Conservation (phyloP, 2,329 filamentous ascomycete genomes). For the Cryphonectria radicalis region DNA sequence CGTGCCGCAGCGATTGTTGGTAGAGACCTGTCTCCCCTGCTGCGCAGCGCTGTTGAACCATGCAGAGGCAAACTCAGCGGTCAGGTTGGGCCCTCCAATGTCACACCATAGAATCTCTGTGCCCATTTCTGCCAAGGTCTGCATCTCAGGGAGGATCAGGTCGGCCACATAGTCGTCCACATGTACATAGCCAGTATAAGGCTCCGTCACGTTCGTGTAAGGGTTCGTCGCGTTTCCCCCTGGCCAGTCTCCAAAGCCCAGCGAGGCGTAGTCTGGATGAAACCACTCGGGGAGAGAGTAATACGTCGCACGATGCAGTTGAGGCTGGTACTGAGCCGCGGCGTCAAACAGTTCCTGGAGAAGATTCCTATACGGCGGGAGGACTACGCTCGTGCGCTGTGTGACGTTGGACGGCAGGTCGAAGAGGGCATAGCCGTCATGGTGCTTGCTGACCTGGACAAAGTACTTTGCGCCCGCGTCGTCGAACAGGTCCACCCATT, state of each 20-base stretch:
- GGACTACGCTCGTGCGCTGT: constrained; percentile 45
- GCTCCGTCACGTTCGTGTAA: constrained; percentile 46
- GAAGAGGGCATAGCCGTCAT: constrained; percentile 52
- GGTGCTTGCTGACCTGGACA: constrained; percentile 49
- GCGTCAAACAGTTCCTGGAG: constrained; percentile 49
- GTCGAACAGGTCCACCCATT: constrained; percentile 44
- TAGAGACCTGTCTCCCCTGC: constrained; percentile 25
- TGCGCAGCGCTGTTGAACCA: constrained; percentile 47
- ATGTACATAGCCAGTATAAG: constrained; percentile 49
- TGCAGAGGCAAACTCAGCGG: constrained; percentile 44
- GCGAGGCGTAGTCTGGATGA: constrained; percentile 45
- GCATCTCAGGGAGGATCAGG: constrained; percentile 49
- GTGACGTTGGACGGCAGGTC: constrained; percentile 46
- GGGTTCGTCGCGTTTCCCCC: constrained; percentile 49
- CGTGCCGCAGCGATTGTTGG: constrained; percentile 28
- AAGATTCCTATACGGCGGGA: constrained; percentile 46
- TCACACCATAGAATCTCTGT: constrained; percentile 55
- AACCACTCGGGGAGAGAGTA: constrained; percentile 53
- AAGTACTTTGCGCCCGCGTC: constrained; percentile 41
- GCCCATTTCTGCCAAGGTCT: constrained; percentile 45
- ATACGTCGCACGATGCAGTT: constrained; percentile 48
- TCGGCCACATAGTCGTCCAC: constrained; percentile 46
- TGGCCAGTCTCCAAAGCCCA: constrained; percentile 46
- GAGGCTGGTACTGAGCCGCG: constrained; percentile 46
- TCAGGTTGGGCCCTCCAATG: constrained; percentile 48